phyloP scores from a whole-genome alignment of 768 basidiomycete genomes.

The Steccherinum ochraceum region DNA sequence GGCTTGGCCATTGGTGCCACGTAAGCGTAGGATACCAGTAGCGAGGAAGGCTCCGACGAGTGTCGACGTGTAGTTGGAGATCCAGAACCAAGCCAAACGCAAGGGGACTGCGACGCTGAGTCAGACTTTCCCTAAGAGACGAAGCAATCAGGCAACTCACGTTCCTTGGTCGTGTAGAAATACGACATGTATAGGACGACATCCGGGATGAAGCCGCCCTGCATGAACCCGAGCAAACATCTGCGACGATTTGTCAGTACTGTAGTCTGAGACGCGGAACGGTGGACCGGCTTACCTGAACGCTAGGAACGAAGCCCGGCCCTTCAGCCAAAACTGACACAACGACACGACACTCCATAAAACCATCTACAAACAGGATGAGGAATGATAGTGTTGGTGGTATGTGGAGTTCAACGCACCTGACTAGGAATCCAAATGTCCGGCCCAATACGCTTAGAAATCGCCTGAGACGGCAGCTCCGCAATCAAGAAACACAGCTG shows the following conservation, averaged over 20 bases:
- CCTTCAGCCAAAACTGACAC: constrained; percentile 54
- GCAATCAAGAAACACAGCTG: constrained; percentile 26
- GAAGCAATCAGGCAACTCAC: constrained; percentile 26
- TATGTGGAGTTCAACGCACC: constrained; percentile 21
- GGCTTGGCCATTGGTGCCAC: constrained; percentile 44
- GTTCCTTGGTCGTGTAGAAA: constrained; percentile 53
- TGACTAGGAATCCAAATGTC: constrained; percentile 63
- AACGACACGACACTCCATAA: constrained; percentile 52
- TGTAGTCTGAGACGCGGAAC: background rate
- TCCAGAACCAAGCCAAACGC: constrained; percentile 67
- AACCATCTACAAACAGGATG: constrained; percentile 31
- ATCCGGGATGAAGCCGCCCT: constrained; percentile 63
- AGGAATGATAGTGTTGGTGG: no score
- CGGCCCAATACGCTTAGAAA: constrained; percentile 63
- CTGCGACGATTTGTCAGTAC: constrained; percentile 20
- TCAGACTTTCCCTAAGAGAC: background rate
- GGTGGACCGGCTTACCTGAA: constrained; percentile 32
- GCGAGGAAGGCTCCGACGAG: constrained; percentile 61
- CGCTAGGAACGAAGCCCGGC: constrained; percentile 46
- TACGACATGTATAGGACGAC: constrained; percentile 60
- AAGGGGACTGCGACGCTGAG: constrained; percentile 42
- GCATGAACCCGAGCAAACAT: constrained; percentile 50
- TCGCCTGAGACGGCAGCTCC: constrained; percentile 62
- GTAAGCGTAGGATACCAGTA: constrained; percentile 50
- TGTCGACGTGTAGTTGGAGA: constrained; percentile 46